These are phyloP conservation scores for Fusarium cyanostomum DNA, from an alignment of 2,329 filamentous ascomycete species.

Conservation along the genomic window DNA sequence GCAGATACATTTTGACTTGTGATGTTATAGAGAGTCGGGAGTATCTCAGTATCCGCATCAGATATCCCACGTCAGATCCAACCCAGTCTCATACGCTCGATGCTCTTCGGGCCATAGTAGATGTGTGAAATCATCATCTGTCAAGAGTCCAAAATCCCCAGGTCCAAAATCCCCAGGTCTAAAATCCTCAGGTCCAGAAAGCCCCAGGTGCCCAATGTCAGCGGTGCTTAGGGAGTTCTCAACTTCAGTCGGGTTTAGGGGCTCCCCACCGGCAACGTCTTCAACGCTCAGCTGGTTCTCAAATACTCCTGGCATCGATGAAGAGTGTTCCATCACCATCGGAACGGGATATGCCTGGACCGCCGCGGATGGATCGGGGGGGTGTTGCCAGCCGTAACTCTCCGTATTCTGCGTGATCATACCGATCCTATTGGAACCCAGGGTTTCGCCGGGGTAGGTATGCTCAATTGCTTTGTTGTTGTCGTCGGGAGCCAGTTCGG, in stretches of 20 bases:
- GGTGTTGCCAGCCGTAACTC: neutral
- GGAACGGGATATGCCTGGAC: neutral
- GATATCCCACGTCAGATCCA: too few relatives aligned
- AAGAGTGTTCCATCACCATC: neutral
- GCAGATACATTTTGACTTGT: too few relatives aligned
- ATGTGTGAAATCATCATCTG: too few relatives aligned
- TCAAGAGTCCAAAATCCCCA: too few relatives aligned
- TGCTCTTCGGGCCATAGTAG: too few relatives aligned
- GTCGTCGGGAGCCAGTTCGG: neutral
- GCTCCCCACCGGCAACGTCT: neutral
- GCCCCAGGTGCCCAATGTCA: neutral
- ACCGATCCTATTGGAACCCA: neutral
- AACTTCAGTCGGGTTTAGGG: neutral
- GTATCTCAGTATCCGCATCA: too few relatives aligned
- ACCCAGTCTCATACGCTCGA: too few relatives aligned
- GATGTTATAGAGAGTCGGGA: too few relatives aligned
- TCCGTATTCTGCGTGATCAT: neutral
- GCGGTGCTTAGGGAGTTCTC: neutral
- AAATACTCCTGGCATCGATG: neutral
- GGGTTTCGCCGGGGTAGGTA: neutral
- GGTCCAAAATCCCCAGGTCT: too few relatives aligned
- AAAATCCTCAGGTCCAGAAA: too few relatives aligned
- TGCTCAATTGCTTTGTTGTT: too few relatives aligned
- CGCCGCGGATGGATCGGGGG: neutral
- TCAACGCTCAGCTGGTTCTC: neutral